Conservation (phyloP, 2,329 filamentous ascomycete species). For the Fusarium nygamai region DNA sequence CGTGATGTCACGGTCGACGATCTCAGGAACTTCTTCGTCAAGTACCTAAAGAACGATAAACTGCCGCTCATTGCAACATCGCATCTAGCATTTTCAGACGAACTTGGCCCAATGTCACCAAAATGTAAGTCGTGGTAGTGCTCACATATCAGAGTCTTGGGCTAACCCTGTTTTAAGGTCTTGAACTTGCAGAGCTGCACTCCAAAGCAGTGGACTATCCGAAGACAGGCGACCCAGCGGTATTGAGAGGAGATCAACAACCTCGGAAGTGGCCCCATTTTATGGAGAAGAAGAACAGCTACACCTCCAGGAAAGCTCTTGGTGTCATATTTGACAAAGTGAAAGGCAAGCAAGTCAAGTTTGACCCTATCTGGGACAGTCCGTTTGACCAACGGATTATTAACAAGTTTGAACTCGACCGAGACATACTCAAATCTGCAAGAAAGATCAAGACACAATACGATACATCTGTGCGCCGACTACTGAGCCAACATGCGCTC, state of each 20-base stretch:
- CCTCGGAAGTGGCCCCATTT: slow-evolving; percentile 82
- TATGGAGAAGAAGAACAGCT: slow-evolving; percentile 76
- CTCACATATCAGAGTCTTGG: background rate
- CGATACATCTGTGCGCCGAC: slow-evolving; percentile 77
- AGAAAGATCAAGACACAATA: slow-evolving; percentile 78
- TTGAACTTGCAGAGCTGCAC: slow-evolving; percentile 81
- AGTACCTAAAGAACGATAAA: slow-evolving; percentile 90
- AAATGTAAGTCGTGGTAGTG: slow-evolving; percentile 65
- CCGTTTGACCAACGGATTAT: slow-evolving; percentile 83
- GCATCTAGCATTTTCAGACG: slow-evolving; percentile 83
- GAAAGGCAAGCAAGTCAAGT: slow-evolving; percentile 64
- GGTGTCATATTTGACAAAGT: slow-evolving; percentile 87
- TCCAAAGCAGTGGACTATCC: slow-evolving; percentile 94
- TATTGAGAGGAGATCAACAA: slow-evolving; percentile 69
- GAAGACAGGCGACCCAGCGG: slow-evolving; percentile 84
- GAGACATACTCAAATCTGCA: slow-evolving; percentile 66
- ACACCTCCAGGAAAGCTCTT: slow-evolving; percentile 76
- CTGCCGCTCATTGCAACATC: slow-evolving; percentile 82
- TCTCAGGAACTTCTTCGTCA: slow-evolving; percentile 86
- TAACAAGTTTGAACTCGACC: slow-evolving; percentile 64
- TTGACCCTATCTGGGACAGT: slow-evolving; percentile 75
- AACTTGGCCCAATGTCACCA: slow-evolving; percentile 70
- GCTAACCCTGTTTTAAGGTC: slow-evolving; percentile 52
- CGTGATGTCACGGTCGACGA: slow-evolving; percentile 76
- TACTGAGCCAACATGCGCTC: slow-evolving; percentile 88